A percentile compares a stretch with the other conserved stretches of the same genome.
These are phyloP conservation scores for Cucurbita ficifolia DNA, from an alignment of 306 rosid genomes.

Conservation along the genomic window DNA sequence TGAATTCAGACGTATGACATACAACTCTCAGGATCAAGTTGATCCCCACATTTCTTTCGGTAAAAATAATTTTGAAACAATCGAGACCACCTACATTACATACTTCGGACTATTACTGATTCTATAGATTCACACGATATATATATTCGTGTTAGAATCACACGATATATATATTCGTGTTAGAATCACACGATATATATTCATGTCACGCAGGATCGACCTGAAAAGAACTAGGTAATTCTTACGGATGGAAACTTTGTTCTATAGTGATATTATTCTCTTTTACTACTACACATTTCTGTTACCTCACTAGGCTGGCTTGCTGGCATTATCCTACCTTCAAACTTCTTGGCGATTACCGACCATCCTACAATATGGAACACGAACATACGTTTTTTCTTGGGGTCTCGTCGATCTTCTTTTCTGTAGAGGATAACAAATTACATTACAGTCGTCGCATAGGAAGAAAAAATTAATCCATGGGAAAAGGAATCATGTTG, in stretches of 20 bases:
- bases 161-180: too few relatives aligned
- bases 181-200: constrained; percentile 20
- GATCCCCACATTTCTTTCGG: constrained; percentile 3
- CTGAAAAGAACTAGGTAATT: constrained; percentile 28
- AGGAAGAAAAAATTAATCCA: background rate
- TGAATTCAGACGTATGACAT: constrained; percentile 2
- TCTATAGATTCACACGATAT: constrained; percentile 24
- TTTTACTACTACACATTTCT: constrained; percentile 19
- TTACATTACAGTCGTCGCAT: constrained; percentile 5
- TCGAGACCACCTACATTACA: constrained; percentile 18
- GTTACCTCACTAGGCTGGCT: constrained; percentile 18
- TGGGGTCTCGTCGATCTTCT: constrained; percentile 55
- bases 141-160: too few relatives aligned
- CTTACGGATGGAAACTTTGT: constrained; percentile 23
- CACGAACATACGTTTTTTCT: constrained; percentile 63
- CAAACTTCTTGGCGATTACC: constrained; percentile 4
- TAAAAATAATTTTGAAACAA: constrained; percentile 13
- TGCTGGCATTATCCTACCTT: constrained; percentile 23
- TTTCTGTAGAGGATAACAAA: constrained; percentile 38
- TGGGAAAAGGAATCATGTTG: background rate
- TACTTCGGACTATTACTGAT: constrained; percentile 28
- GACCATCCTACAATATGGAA: constrained; percentile 49
- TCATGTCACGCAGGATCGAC: constrained; percentile 30
- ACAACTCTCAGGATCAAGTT: background rate
- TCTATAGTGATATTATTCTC: constrained; percentile 27